Conservation (phyloP, 83 land plant species). For the Thuja plicata region DNA sequence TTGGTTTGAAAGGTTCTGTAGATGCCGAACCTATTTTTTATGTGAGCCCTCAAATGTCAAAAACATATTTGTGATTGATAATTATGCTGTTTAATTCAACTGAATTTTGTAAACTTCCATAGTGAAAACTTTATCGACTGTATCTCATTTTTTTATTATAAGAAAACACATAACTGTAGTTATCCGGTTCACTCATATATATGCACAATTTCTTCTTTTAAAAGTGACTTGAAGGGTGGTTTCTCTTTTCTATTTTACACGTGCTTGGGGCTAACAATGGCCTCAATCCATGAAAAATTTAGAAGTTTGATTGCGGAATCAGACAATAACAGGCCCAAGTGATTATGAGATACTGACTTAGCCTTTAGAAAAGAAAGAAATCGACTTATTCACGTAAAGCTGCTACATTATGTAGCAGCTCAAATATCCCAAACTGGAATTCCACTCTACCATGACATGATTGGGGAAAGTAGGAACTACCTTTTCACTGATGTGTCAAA, state of each 20-base stretch:
- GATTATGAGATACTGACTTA: not conserved
- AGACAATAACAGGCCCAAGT: not conserved
- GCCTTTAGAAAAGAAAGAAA: not conserved
- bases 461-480: not conserved
- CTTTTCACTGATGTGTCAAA: not conserved
- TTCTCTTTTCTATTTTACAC: not conserved
- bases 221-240: not conserved
- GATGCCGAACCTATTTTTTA: not conserved
- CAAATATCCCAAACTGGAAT: too few species aligned
- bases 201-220: not conserved
- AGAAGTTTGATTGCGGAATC: not conserved
- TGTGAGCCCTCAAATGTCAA: not conserved
- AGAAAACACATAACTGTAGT: not conserved
- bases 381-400: not conserved
- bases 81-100: constrained; percentile 1
- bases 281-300: not conserved
- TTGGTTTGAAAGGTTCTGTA: not conserved
- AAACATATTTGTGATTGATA: not conserved
- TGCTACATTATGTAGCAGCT: not conserved
- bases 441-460: not conserved
- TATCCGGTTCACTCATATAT: not conserved
- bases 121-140: not conserved
- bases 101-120: not conserved
- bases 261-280: not conserved
- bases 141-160: not conserved